Percentiles rank a stretch among this genome's conserved stretches.
phyloP scores from a whole-genome alignment of 2,329 filamentous ascomycete species.

The Lachnellula hyalina region DNA sequence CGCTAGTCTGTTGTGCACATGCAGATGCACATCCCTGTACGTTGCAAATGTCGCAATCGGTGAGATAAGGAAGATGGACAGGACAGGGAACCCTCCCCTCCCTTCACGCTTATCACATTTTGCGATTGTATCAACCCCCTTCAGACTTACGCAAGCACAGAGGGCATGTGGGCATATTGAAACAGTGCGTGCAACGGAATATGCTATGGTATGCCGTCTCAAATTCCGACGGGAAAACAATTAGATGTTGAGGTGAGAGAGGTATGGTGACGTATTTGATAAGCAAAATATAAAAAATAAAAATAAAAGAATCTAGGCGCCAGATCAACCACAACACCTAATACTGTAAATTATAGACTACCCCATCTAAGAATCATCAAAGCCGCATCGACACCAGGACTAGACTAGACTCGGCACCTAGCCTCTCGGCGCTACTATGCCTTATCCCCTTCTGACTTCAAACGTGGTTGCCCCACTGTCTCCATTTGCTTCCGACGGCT shows the following conservation, averaged over 20 bases:
- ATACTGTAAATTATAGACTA: no score
- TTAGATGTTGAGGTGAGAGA: not conserved
- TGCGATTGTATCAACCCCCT: not conserved
- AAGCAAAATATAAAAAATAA: no score
- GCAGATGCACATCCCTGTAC: not conserved
- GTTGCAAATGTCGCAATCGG: constrained; percentile 1
- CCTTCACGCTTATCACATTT: not conserved
- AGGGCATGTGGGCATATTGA: not conserved
- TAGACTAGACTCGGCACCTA: not conserved
- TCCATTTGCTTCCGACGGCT: not conserved
- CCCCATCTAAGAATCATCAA: no score
- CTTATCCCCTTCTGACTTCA: not conserved
- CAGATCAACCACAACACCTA: no score
- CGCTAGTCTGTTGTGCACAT: not conserved
- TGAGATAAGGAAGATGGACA: constrained; percentile 1
- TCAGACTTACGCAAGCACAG: not conserved
- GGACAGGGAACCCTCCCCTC: no score
- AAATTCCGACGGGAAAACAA: not conserved
- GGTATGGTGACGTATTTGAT: no score
- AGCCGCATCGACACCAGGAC: not conserved
- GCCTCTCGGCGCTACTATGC: not conserved
- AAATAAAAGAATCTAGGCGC: no score
- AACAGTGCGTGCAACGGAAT: not conserved
- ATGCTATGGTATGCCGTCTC: not conserved
- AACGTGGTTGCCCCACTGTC: not conserved